Base-by-base conservation (phyloP, 2,329 filamentous ascomycete species). In the Bertia moriformis region DNA sequence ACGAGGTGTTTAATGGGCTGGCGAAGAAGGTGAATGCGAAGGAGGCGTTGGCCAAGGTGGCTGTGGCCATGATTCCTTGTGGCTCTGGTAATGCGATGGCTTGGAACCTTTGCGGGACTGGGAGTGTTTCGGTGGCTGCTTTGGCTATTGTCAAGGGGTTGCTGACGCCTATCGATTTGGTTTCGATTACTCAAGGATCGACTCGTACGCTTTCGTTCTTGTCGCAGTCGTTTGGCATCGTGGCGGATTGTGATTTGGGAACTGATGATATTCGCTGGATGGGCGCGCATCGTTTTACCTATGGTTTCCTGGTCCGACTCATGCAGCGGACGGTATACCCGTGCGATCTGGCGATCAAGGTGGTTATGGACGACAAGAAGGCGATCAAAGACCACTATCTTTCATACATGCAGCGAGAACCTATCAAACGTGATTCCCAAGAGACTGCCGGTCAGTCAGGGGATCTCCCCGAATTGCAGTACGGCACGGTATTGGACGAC, bases 191-290 rank as follows among this genome's bases (percentile, higher is more conserved):
- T 1, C 77, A 82, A 49, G 70, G 72, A 17, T 57, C 68, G 39
- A 58, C 58, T 18, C 67, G 68, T 38, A 70, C 64, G 2, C 60
- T 80, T 18, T 79, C 73, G 4, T 81, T 82, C 55, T 60, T 81
- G 36, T 79, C 73, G 0, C 76, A 81, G 47, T 65, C 73, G 1
- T 68, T 78, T 36, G 77, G 77, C 18, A 74, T 81, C 38, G 63
- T 81, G 17, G 77, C 77, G 1, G 77, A 82, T 42, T 65, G 61
- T 18, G 77, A 82, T 49, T 58, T 82, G 14, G 76, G 67, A 1
- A 82, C 77, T 1, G 77, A 82, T 40, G 61, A 78, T 45, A 56
- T 81, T 15, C 68, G 77, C 15, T 82, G 77, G 77, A 79, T 82
- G 75, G 77, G 77, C n/a, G 65, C 65, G 38, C 63, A 69, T 18